A percentile compares a stretch with the other conserved stretches of the same genome.
These are phyloP conservation scores for Pichia californica DNA, from an alignment of 805 yeast genomes.

Conservation along the genomic window DNA sequence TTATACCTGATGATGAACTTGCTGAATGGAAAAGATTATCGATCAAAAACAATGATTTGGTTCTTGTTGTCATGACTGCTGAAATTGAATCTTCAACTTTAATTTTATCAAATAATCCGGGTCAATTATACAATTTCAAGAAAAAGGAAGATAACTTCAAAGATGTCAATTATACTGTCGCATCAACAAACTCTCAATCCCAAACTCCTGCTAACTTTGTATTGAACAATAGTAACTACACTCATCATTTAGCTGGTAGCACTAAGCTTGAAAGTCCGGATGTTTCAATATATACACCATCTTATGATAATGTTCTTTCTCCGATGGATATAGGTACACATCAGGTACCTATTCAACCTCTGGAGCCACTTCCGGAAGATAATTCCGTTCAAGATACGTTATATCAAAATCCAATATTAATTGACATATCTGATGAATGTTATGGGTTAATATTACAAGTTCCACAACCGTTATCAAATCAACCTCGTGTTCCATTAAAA, in stretches of 20 bases:
- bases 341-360: constrained; percentile 7
- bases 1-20: constrained; percentile 76
- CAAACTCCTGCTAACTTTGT: constrained; percentile 13
- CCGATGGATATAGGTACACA: constrained; percentile 19
- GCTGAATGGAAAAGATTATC: constrained; percentile 74
- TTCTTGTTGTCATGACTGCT: constrained; percentile 64
- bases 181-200: constrained; percentile 23
- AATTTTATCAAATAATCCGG: constrained; percentile 23
- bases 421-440: constrained; percentile 44
- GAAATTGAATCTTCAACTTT: constrained; percentile 48
- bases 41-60: constrained; percentile 46
- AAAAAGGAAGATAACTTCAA: constrained; percentile 15
- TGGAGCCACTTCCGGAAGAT: constrained; percentile 7
- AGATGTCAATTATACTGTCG: constrained; percentile 22
- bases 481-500: constrained; percentile 63
- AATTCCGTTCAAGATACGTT: not conserved
- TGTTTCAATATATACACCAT: constrained; percentile 22
- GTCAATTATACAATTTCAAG: constrained; percentile 1
- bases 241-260: constrained; percentile 8
- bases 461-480: constrained; percentile 61
- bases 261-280: constrained; percentile 26
- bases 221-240: constrained; percentile 1
- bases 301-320: constrained; percentile 23
- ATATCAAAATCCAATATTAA: constrained; percentile 25
- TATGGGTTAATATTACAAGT: constrained; percentile 53